Conservation (phyloP, 202 grass and related monocot genomes). For the Saccharum hybrid region DNA sequence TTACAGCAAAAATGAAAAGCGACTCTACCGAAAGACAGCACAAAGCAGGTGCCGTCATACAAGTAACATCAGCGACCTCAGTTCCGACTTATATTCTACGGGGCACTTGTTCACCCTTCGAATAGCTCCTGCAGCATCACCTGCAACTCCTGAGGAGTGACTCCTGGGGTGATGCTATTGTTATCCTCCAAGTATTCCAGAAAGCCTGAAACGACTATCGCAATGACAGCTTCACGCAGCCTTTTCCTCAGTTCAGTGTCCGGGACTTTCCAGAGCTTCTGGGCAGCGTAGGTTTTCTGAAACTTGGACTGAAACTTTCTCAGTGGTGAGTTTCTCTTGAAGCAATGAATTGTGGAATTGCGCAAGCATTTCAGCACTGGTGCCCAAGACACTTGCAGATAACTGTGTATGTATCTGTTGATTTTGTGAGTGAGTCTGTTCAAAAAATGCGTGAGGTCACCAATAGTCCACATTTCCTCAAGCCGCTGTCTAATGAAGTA, state of each 20-base stretch:
- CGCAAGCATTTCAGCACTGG: conserved; percentile 1
- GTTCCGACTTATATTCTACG: too few species aligned
- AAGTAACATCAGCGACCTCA: too few species aligned
- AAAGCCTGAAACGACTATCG: background rate
- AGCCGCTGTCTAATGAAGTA: too few species aligned
- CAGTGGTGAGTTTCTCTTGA: background rate
- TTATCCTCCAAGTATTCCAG: background rate
- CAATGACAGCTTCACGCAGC: background rate
- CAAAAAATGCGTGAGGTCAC: too few species aligned
- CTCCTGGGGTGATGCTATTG: background rate
- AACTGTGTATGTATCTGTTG: background rate
- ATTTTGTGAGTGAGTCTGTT: background rate
- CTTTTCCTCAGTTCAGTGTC: background rate
- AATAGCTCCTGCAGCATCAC: conserved; percentile 13
- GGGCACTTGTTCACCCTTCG: background rate
- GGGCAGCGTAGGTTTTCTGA: background rate
- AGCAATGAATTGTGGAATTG: background rate
- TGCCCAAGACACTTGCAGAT: background rate
- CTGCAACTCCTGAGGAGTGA: background rate
- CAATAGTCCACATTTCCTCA: too few species aligned
- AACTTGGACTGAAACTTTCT: background rate
- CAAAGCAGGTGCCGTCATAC: too few species aligned
- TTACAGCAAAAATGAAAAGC: too few species aligned
- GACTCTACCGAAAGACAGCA: too few species aligned
- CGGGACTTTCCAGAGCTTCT: background rate